These are phyloP conservation scores for Aaosphaeria pasadenensis DNA, from an alignment of 2,329 filamentous ascomycete genomes.

Conservation along the genomic window DNA sequence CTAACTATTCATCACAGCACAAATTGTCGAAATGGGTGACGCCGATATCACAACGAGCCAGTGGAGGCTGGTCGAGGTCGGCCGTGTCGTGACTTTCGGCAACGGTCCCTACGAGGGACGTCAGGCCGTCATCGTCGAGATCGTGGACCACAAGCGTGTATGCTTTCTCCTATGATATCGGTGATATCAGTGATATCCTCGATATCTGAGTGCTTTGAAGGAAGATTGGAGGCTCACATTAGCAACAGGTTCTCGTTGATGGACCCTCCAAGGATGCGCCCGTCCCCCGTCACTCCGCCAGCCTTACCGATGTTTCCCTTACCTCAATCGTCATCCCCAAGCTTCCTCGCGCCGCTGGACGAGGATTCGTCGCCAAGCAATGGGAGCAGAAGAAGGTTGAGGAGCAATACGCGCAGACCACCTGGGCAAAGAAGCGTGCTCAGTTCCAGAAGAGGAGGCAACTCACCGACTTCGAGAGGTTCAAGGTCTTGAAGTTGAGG, in stretches of 20 bases:
- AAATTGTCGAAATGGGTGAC: constrained; percentile 46
- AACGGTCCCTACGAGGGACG: constrained; percentile 77
- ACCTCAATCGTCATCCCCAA: constrained; percentile 84
- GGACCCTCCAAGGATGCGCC: constrained; percentile 79
- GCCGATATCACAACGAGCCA: constrained; percentile 47
- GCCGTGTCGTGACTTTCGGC: constrained; percentile 92
- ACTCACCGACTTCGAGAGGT: constrained; percentile 98
- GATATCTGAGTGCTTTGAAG: constrained; percentile 3
- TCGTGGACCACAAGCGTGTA: constrained; percentile 99
- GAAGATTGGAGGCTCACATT: constrained; percentile 25
- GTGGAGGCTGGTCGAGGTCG: constrained; percentile 95
- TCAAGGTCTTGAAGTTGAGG: constrained; percentile 99
- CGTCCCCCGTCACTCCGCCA: constrained; percentile 82
- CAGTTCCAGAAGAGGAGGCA: constrained; percentile 82
- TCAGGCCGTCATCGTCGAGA: constrained; percentile 94
- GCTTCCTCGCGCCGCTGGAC: constrained; percentile 81
- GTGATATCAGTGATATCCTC: constrained; percentile 1
- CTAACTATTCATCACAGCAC: constrained; percentile 30
- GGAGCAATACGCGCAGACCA: constrained; percentile 85
- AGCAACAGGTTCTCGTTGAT: constrained; percentile 83
- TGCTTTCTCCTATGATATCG: constrained; percentile 45
- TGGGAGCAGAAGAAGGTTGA: constrained; percentile 94
- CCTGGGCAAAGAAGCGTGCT: constrained; percentile 91
- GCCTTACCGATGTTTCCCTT: constrained; percentile 80
- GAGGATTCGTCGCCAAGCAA: constrained; percentile 75